Conservation (phyloP, 495 filamentous ascomycete genomes). For the Aspergillus leporis region DNA sequence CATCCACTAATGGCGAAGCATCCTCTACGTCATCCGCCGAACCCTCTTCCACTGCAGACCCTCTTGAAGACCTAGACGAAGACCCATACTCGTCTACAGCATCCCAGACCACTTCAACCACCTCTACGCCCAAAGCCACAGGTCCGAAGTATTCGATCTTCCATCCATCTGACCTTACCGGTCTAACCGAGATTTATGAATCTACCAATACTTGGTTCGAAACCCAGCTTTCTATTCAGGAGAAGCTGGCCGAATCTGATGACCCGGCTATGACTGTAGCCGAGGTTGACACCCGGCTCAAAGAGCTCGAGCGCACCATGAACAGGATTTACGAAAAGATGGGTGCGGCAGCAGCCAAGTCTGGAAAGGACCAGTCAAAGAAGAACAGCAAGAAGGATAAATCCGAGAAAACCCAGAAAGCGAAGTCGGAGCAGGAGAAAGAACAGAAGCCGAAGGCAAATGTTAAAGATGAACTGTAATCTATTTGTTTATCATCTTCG, state of each 20-base stretch:
- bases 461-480: conserved; percentile 47
- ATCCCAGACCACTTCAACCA: conserved; percentile 30
- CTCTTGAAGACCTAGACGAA: conserved; percentile 42
- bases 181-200: conserved; percentile 37
- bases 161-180: conserved; percentile 57
- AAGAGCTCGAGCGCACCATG: conserved; percentile 68
- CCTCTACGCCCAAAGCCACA: conserved; percentile 34
- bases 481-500: conserved; percentile 5
- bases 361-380: conserved; percentile 43
- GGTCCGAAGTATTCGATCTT: conserved; percentile 44
- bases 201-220: conserved; percentile 62
- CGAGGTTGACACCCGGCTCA: conserved; percentile 57
- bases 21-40: conserved; percentile 28
- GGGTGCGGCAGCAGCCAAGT: conserved; percentile 32
- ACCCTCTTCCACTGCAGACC: conserved; percentile 25
- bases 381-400: conserved; percentile 53
- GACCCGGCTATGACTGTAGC: conserved; percentile 69
- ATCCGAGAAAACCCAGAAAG: conserved; percentile 44
- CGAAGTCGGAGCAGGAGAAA: conserved; percentile 21
- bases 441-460: conserved; percentile 25
- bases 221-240: conserved; percentile 64
- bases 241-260: conserved; percentile 63
- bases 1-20: conserved; percentile 22
- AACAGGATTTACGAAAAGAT: conserved; percentile 65
- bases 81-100: conserved; percentile 40